Evolutionary conservation across 192 early-diverging fungal genomes (phyloP), one percentile per base, ranked within the genome.

Genomic region (Endogone sp.): DNA sequence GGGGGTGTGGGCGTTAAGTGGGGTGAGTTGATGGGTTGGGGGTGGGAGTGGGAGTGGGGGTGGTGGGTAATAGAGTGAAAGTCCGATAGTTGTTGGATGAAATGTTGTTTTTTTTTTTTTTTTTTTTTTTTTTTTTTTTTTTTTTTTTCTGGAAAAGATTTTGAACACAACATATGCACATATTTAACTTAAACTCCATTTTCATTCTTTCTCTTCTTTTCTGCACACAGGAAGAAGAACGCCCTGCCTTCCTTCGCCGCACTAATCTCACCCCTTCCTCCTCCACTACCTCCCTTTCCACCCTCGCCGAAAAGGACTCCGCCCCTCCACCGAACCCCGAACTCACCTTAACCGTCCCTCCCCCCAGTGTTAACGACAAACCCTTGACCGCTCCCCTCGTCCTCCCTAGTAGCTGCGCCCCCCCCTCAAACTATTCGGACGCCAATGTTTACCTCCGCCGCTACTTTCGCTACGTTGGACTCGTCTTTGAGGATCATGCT

Each of bases 391-490:
- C 37, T 1, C 37, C 37, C 9, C 1, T 49, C 37, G 16, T 49
- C 37, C 6, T 49, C 37, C 37, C 37, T 16, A 49, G 16, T 49
- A 49, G 10, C 27, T 28, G 10, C 24, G 9, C 59, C 6, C 10
- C 59, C 4, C 22, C 22, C 0, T 6, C 74, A 4, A 76, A 78
- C 9, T 84, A 75, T 58, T 55, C 78, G 2, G 68, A 68, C 27
- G 83, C 85, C 54, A 91, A 92, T 74, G 74, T 79, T 10, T 90
- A 85, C 72, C 55, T 91, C 10, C 81, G 88, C 23, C 75, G 90
- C 25, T 93, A 94, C 59, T 85, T 93, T 59, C 71, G 84, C 44
- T 84, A 86, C 64, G 62, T 94, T 24, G 82, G 80, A 26, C 66
- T 90, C 1, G 69, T 88, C 6, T 94, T 92, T 72, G 74, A 80